Evolutionary conservation across 148 eudicot genomes (phyloP), one percentile per base, ranked within the genome.

Genomic region (Beta vulgaris): DNA sequence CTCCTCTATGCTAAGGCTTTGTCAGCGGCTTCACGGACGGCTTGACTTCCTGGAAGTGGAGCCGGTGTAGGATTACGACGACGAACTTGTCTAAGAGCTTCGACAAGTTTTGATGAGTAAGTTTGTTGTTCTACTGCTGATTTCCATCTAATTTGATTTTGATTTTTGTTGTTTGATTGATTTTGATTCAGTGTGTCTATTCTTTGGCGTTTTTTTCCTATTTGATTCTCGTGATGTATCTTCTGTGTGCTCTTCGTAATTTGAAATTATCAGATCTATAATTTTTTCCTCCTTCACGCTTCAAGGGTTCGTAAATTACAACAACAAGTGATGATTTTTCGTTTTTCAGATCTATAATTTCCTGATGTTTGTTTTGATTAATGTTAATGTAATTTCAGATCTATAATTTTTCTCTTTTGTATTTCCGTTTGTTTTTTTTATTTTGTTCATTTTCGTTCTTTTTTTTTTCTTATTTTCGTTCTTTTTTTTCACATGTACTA

Each of bases 1-100:
- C n/a, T n/a, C n/a, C n/a, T n/a, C n/a, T n/a, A n/a, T n/a, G 98
- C 98, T 9, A 93, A 82, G 25, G 88, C 88, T 64, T 88, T 75
- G 57, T 93, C 90, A 16, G 98, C 98, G 5, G 93, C 88, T 23
- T 90, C 88, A 2, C 96, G 88, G 53, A 92, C 82, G 34, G 82
- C 83, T 18, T 84, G 85, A 68, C 87, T 77, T 23, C 81, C 43
- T 37, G 74, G 74, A 2, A 61, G 75, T 49, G 60, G 84, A 65
- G 29, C 44, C 18, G 77, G 23, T 21, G 85, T 21, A 0, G 85
- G 19, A 23, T 72, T 51, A 36, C 81, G 73, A 18, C 82, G 88
- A 68, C 90, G 87, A 51, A 82, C 85, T 23, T 69, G 88, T 28
- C 90, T 86, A 61, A 92, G 88, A 2, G 97, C 96, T 61, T 85